Evolutionary conservation across 495 filamentous ascomycete species (phyloP), one percentile per base, ranked within the genome.

Genomic region (Tuber melanosporum): DNA sequence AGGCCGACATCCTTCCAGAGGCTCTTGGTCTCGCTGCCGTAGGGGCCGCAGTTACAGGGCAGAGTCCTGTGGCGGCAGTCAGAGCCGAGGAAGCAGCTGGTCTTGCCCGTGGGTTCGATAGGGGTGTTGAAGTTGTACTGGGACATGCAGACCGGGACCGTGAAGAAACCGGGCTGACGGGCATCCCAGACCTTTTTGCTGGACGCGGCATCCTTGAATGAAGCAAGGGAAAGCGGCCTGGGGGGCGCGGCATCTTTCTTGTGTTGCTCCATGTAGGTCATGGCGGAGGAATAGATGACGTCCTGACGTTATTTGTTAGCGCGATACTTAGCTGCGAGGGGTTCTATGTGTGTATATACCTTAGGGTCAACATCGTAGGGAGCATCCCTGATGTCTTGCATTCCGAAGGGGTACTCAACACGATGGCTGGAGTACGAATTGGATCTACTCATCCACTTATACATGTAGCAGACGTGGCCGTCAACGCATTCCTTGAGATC

Each of bases 401-500:
- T 75, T n/a, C 80, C 80, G 36, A 75, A 82, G 39, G 75, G 79
- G 39, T 77, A 72, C 47, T 81, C 79, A 36, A 81, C 79, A 36
- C 81, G 79, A 70, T 81, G 79, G 1, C 72, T 72, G 6, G 36
- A 8, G 17, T 70, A 47, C 42, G 26, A 57, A 57, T 10, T 26
- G n/a, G 71, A 71, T 49, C 77, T 66, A 4, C 78, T 72, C 26
- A 73, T 71, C 80, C 80, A 81, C 47, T 81, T 81, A 44, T 81
- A 81, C 36, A 81, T 72, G 73, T 81, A 81, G 47, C 80, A 81
- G 20, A 81, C 80, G 2, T 76, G 45, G 45, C 43, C 76, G 19
- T 70, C 80, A 47, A 81, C 76, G 70, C 80, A 81, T 32, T 74
- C 80, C 52, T 81, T 81, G 15, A 81, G 47, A 45, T 81, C 78